Conservation (phyloP, 1,284 basidiomycete species). For the Rhizoctonia solani region DNA sequence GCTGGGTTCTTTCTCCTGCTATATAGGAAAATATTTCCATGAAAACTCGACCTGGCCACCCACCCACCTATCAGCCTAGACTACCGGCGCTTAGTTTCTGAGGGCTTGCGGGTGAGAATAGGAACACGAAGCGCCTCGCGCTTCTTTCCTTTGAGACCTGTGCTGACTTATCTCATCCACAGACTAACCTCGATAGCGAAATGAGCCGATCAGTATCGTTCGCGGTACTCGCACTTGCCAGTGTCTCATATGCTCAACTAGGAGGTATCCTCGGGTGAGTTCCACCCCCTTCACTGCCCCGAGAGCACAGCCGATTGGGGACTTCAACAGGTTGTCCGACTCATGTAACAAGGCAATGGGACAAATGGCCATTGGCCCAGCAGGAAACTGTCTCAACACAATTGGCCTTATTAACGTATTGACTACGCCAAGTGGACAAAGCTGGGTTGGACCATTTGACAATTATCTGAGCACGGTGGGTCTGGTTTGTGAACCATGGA, state of each 20-base stretch:
- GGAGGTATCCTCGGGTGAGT: no score
- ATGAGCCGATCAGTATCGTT: no score
- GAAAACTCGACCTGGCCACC: constrained; percentile 4
- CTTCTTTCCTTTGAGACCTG: no score
- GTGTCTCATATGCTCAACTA: no score
- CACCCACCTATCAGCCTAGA: not conserved
- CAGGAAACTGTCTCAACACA: constrained; percentile 13
- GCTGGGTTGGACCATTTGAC: constrained; percentile 1
- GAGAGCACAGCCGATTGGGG: no score
- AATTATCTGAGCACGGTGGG: constrained; percentile 7
- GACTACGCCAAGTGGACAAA: constrained; percentile 14
- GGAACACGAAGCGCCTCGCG: no score
- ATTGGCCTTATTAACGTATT: constrained; percentile 10
- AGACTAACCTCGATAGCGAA: no score
- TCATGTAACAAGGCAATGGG: constrained; percentile 18
- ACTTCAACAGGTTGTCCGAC: not conserved
- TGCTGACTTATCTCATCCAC: no score
- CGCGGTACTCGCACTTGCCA: no score
- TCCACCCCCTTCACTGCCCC: no score
- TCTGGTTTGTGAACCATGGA: not conserved
- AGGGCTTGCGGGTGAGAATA: no score
- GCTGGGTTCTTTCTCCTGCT: not conserved
- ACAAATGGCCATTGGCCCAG: not conserved
- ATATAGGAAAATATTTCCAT: not conserved
- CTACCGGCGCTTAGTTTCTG: constrained; percentile 1